These are phyloP conservation scores for Aurinia saxatilis DNA, from an alignment of 345 rosid genomes.

Conservation along the genomic window DNA sequence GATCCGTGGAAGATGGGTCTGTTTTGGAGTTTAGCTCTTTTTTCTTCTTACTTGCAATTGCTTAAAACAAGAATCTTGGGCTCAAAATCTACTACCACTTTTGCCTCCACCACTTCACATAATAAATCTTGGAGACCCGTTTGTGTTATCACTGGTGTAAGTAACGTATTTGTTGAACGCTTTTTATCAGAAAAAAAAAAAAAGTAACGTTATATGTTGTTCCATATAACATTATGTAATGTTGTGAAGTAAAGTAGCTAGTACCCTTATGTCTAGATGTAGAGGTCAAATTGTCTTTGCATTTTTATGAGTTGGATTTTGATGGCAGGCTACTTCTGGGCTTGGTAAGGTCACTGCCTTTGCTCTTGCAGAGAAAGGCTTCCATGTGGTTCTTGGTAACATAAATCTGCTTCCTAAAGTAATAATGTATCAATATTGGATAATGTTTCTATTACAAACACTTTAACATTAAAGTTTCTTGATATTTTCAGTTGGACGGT, in stretches of 20 bases:
- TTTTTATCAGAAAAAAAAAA: no score
- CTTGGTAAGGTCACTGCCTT: constrained; percentile 66
- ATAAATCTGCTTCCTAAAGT: no score
- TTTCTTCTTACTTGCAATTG: constrained; percentile 48
- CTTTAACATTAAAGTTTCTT: no score
- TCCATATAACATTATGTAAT: not conserved
- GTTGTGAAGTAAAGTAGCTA: not conserved
- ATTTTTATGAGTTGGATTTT: not conserved
- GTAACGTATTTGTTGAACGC: not conserved
- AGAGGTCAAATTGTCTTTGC: no score
- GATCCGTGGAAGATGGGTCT: constrained; percentile 62
- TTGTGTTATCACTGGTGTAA: constrained; percentile 74
- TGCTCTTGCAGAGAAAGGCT: constrained; percentile 64
- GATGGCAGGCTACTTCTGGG: constrained; percentile 66
- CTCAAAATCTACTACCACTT: constrained; percentile 19
- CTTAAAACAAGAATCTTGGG: constrained; percentile 29
- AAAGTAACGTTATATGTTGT: no score
- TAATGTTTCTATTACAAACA: no score
- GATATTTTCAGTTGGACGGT: constrained; percentile 59
- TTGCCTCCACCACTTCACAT: constrained; percentile 19
- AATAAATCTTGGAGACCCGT: constrained; percentile 32
- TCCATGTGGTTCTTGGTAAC: constrained; percentile 70
- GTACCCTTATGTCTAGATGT: not conserved
- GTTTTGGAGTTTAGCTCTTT: constrained; percentile 49
- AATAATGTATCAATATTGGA: no score